Evolutionary conservation across 2,329 filamentous ascomycete genomes (phyloP).

Genomic region (Hypoxylon sp.): DNA sequence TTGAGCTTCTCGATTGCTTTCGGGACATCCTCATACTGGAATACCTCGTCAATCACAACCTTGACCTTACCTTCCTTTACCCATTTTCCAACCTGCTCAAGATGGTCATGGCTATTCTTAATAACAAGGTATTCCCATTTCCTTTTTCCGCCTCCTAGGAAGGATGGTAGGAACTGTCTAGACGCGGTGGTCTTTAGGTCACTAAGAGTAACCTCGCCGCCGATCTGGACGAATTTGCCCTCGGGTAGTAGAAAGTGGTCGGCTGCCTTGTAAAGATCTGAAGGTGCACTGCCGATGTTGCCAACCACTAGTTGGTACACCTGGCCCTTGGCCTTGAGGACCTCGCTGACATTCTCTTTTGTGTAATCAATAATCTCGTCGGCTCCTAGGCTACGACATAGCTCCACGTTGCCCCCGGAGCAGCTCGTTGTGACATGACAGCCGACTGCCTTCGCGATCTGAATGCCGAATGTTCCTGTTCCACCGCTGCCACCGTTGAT

Average conservation of each 20-base stretch:
- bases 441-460: slow-evolving; percentile 73
- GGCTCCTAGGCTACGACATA: slow-evolving; percentile 72
- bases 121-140: slow-evolving; percentile 58
- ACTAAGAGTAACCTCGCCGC: slow-evolving; percentile 53
- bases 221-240: slow-evolving; percentile 69
- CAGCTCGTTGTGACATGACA: slow-evolving; percentile 72
- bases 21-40: slow-evolving; percentile 68
- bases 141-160: slow-evolving; percentile 60
- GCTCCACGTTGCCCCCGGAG: slow-evolving; percentile 68
- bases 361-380: slow-evolving; percentile 76
- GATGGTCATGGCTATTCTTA: slow-evolving; percentile 59
- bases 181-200: slow-evolving; percentile 39
- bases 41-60: slow-evolving; percentile 68
- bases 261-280: slow-evolving; percentile 66
- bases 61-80: slow-evolving; percentile 71
- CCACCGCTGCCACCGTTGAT: slow-evolving; percentile 77
- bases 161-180: slow-evolving; percentile 52
- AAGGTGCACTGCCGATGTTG: slow-evolving; percentile 65
- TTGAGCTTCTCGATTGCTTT: slow-evolving; percentile 72
- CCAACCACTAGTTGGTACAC: slow-evolving; percentile 70
- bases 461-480: slow-evolving; percentile 71
- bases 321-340: slow-evolving; percentile 62
- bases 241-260: slow-evolving; percentile 65
- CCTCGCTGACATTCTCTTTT: slow-evolving; percentile 61
- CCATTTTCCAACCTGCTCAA: slow-evolving; percentile 67